phyloP scores from a whole-genome alignment of 345 rosid species.

The Mallotus nudiflorus region DNA sequence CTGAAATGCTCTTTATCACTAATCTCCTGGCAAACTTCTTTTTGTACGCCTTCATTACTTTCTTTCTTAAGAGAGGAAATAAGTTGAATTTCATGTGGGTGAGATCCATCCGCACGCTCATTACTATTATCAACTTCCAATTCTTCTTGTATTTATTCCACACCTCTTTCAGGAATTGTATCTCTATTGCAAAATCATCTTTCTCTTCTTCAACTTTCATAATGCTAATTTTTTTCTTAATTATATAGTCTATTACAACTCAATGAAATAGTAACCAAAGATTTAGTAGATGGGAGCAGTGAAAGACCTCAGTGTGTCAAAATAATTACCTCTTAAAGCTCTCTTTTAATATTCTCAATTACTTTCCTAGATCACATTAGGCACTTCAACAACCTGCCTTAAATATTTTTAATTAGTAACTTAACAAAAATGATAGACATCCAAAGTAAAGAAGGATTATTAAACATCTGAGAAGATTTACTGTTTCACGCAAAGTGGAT shows the following conservation, averaged over 20 bases:
- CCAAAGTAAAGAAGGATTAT: not conserved
- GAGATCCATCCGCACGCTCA: not conserved
- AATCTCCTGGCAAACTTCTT: conserved; percentile 4
- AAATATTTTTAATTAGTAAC: conserved; percentile 8
- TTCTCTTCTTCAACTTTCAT: not conserved
- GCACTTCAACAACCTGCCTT: conserved; percentile 90
- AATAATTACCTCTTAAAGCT: conserved; percentile 79
- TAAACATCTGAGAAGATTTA: conserved; percentile 30
- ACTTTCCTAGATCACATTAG: conserved; percentile 84
- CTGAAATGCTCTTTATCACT: not conserved
- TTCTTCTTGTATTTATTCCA: not conserved
- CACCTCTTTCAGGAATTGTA: not conserved
- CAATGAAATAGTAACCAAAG: not conserved
- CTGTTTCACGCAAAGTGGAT: conserved; percentile 83
- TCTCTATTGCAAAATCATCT: not conserved
- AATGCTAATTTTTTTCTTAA: no score
- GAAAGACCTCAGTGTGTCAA: not conserved
- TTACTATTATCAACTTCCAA: not conserved
- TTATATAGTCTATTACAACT: no score
- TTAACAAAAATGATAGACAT: not conserved
- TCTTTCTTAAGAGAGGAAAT: not conserved
- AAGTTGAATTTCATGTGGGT: conserved; percentile 1
- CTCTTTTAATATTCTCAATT: conserved; percentile 90
- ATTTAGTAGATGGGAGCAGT: not conserved
- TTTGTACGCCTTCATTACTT: not conserved